Conservation (phyloP, 257 asterid species). For the Plantago elongata region DNA sequence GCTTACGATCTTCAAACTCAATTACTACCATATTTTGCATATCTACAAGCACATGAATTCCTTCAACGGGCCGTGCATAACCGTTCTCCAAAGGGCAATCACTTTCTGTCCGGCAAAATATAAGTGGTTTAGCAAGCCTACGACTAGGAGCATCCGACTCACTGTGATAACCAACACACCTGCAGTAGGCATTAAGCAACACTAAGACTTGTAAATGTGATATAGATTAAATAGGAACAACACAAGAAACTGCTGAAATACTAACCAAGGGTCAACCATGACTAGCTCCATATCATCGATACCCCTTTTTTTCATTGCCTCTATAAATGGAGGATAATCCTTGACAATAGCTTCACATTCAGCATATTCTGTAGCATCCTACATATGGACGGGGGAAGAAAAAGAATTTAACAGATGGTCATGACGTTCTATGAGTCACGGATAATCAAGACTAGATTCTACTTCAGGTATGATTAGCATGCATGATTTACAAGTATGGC, state of each 20-base stretch:
- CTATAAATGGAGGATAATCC: conserved; percentile 81
- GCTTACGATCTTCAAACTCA: conserved; percentile 52
- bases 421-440: not conserved
- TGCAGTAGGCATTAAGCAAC: conserved; percentile 23
- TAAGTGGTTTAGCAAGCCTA: conserved; percentile 52
- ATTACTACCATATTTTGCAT: conserved; percentile 55
- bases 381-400: conserved; percentile 17
- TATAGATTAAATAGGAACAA: conserved; percentile 10
- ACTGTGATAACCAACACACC: conserved; percentile 58
- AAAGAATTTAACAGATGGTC: not conserved
- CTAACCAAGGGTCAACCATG: conserved; percentile 99
- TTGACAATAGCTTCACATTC: conserved; percentile 95
- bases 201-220: conserved; percentile 15
- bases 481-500: not conserved
- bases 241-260: conserved; percentile 9
- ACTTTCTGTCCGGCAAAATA: conserved; percentile 76
- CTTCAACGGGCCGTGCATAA: conserved; percentile 97
- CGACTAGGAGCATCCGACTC: conserved; percentile 58
- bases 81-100: conserved; percentile 97
- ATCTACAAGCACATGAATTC: conserved; percentile 70
- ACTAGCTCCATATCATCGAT: conserved; percentile 97
- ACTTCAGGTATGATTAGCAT: not conserved
- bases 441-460: conserved; percentile 1
- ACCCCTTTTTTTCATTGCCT: conserved; percentile 99
- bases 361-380: conserved; percentile 98